Base-by-base conservation (phyloP, 2,329 filamentous ascomycete genomes). In the Cercospora sp. region DNA sequence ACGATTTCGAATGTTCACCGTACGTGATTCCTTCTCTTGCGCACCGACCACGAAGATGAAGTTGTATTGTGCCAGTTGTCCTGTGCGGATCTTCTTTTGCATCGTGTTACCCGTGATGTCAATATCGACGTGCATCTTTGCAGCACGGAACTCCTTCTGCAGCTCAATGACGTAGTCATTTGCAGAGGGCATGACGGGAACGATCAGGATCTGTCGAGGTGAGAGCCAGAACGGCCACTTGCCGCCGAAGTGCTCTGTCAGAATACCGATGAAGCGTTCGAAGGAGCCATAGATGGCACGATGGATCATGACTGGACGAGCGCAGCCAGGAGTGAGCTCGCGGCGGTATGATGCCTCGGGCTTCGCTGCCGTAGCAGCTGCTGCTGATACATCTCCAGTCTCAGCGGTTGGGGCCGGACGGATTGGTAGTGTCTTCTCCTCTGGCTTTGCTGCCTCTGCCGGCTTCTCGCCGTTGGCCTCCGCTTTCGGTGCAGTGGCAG, bases 191-290 rank as follows among this genome's bases (percentile, higher is more conserved):
- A 91, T 91, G 69, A 93, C 91, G 8, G 91, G 91, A 70, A 94
- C 89, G 71, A 95, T 87, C 74, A 91, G 85, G 71, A 95, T 88
- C 80, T 95, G 92, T 62, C 92, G 87, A n/a, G 91, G 92, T 74
- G 89, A 92, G 70, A 95, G 83, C 92, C 92, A 95, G 85, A 94
- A 93, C 1, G 92, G 92, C 92, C 92, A 95, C 82, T 93, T 93
- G 74, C 92, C 92, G 65, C 86, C 91, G 78, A 93, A 94, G 81
- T 94, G 92, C 84, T 95, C 92, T 57, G 88, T 91, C 69, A 94
- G 84, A 72, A 94, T 93, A 72, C 88, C 92, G 76, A 91, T 87
- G 77, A 88, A 88, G 66, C 86, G 85, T 77, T 88, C 86, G 78
- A 93, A 86, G 80, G 90, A 86, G 79, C 91, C 90, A 75, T 88